Evolutionary conservation across 805 yeast species (phyloP).

Genomic region (Lipomyces spencermartinsiae): DNA sequence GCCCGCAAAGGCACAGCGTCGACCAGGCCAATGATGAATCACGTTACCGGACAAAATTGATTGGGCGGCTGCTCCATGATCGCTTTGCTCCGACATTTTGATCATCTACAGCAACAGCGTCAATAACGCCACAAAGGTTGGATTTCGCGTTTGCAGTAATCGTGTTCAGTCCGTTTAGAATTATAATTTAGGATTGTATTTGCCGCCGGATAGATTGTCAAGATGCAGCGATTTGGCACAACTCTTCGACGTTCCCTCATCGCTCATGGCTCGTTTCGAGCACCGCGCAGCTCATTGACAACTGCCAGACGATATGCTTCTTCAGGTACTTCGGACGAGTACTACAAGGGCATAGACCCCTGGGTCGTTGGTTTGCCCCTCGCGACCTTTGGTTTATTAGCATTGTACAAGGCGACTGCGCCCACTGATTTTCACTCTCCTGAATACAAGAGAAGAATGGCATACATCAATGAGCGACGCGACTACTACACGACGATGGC

Average conservation of each 20-base stretch:
- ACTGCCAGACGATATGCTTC: background rate
- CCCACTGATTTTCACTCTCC: constrained; percentile 1
- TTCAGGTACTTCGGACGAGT: background rate
- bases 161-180: background rate
- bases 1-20: background rate
- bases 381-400: background rate
- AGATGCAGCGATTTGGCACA: background rate
- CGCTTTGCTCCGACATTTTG: background rate
- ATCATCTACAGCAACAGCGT: background rate
- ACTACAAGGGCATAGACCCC: constrained; percentile 1
- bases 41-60: background rate
- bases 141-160: background rate
- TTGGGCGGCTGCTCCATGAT: background rate
- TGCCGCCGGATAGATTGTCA: too few species aligned
- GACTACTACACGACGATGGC: background rate
- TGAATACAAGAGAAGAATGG: background rate
- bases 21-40: background rate
- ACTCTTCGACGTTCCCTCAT: background rate
- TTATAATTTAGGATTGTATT: background rate
- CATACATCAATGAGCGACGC: background rate
- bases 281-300: background rate
- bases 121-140: background rate
- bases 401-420: background rate
- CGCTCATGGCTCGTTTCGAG: background rate
- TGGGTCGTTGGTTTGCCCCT: background rate